phyloP scores from a whole-genome alignment of 2,329 filamentous ascomycete genomes.

The Colletotrichum siamense region DNA sequence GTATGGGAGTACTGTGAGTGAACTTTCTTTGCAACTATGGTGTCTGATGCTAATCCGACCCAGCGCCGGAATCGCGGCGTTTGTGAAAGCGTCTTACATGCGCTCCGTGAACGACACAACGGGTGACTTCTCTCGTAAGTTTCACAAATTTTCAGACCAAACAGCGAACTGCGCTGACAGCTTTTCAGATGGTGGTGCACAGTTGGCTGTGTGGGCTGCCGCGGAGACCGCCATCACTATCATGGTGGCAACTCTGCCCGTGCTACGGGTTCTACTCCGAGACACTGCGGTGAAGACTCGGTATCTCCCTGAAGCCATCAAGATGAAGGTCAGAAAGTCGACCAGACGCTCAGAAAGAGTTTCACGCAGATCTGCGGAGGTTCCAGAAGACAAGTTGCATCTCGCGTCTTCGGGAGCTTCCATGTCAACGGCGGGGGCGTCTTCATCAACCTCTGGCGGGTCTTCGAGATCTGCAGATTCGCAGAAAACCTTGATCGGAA shows the following conservation, averaged over 20 bases:
- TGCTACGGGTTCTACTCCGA: conserved; percentile 25
- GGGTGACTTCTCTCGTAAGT: conserved; percentile 16
- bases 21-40: neutral
- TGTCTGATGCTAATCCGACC: neutral
- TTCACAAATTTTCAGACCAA: neutral
- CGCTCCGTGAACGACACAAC: conserved; percentile 9
- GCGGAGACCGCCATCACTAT: conserved; percentile 39
- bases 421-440: conserved; percentile 10
- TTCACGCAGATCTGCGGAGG: neutral
- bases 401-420: conserved; percentile 1
- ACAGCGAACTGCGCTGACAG: neutral
- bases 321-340: neutral
- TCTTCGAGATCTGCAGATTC: conserved; percentile 4
- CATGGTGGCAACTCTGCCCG: conserved; percentile 36
- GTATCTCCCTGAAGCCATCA: conserved; percentile 12
- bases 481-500: neutral
- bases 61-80: conserved; percentile 22
- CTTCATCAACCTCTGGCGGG: neutral
- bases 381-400: neutral
- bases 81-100: conserved; percentile 22
- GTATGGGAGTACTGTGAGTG: conserved; percentile 28
- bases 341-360: conserved; percentile 1
- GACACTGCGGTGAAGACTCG: conserved; percentile 1
- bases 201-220: conserved; percentile 19
- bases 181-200: conserved; percentile 26